Evolutionary conservation across 176 grass and related monocot species (phyloP), one percentile per base, ranked within the genome.

Genomic region (Cenchrus americanus): DNA sequence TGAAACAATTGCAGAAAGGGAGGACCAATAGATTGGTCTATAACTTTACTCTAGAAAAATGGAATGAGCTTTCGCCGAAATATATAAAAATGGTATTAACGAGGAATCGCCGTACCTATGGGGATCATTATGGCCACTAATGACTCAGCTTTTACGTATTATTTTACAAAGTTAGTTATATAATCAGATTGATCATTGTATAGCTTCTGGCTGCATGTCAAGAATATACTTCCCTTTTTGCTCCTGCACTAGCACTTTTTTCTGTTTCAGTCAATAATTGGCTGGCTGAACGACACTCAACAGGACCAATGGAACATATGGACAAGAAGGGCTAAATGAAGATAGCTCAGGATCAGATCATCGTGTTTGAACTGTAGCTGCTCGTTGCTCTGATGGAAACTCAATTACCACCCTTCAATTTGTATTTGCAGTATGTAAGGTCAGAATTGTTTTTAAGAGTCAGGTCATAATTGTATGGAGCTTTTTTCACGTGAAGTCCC

Each of bases 61-160:
- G 19, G 11, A 23, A 67, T 52, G 42, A 23, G 40, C 84, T 83
- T 86, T 86, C 13, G 18, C 80, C 6, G 6, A 85, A 81, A 86
- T 42, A 79, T 83, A 86, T 84, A 67, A 12, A 66, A 78, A 42
- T 13, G 51, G 30, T 44, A 67, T 73, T 79, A 79, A 63, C 59
- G 60, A 90, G 84, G 84, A 86, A 86, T 67, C 4, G 42, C 49
- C 58, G 78, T 89, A 86, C 83, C 73, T 5, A 60, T 72, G 51
- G 50, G 60, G 65, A 74, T 90, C 79, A 90, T 83, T 73, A 68
- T 86, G 71, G 61, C 14, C 79, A 83, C 59, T 73, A 74, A 86
- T 90, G 74, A 79, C 74, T 86, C 68, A 73, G 17, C 58, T 43
- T 86, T 66, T 86, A 82, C 42, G 59, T 66, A 62, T 50, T 78